Conservation (phyloP, 176 grass and related monocot genomes). For the Aegilops tauschii region DNA sequence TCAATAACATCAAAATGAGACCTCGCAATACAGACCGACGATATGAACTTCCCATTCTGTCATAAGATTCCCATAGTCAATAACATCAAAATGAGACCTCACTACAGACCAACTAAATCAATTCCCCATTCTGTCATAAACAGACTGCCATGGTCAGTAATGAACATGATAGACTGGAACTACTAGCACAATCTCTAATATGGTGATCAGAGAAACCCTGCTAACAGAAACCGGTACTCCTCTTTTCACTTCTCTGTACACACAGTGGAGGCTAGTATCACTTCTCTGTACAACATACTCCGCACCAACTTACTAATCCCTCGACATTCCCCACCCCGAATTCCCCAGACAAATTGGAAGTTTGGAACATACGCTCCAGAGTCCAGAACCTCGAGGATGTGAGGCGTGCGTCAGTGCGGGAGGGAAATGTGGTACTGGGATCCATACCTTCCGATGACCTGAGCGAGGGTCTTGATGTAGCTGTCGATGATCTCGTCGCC, state of each 20-base stretch:
- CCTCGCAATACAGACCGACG: too few relatives aligned
- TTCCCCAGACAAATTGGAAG: background rate
- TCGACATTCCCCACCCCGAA: background rate
- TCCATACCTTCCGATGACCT: constrained; percentile 66
- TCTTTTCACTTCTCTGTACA: background rate
- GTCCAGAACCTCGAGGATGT: background rate
- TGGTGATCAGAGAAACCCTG: background rate
- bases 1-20: background rate
- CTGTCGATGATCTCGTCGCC: constrained; percentile 83
- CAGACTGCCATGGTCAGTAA: background rate
- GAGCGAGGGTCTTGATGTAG: constrained; percentile 81
- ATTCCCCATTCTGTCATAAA: background rate
- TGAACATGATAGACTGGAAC: background rate
- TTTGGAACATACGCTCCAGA: background rate
- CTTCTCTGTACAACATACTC: too few relatives aligned
- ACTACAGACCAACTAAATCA: background rate
- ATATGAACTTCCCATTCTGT: background rate
- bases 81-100: background rate
- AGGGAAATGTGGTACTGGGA: background rate
- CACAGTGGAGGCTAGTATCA: background rate
- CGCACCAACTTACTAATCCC: background rate
- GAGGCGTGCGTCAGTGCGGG: background rate
- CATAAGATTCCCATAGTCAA: background rate
- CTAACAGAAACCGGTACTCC: background rate
- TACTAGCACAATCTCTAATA: background rate